Evolutionary conservation across 345 rosid species (phyloP), one percentile per base, ranked within the genome.

Genomic region (Nasturtium officinale): DNA sequence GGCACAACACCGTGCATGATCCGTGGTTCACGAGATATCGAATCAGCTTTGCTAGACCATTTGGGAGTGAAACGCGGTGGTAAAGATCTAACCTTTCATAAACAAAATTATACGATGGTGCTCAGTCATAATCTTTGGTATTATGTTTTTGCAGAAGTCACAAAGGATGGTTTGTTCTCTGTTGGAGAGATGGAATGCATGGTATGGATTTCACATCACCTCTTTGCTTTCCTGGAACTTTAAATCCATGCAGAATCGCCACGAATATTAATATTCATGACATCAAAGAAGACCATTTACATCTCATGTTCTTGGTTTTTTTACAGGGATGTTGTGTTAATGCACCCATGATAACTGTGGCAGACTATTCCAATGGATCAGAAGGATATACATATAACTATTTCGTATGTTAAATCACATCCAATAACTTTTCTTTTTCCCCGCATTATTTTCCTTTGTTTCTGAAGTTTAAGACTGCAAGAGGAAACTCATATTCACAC

Each of bases 151-250:
- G 79, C 87, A 96, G 92, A 92, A 81, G 98, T 96, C 51, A 96
- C 99, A 33, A 90, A 90, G 86, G 99, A 96, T 84, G 99, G 99
- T 45, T 81, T 96, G 72, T 96, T 96, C 86, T 90, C 99, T 16
- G 91, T 96, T 65, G 99, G 98, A 66, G 98, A 96, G 82, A 96
- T 96, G 99, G 99, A 96, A 81, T 96, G 99, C 84, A 96, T 96
- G 99, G 98, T 96, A 73, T 72, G 81, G 61, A 38, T 72, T 76
- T 63, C 18, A 4, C 40, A 40, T 61, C 29, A 33, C 65, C 30
- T 56, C 70, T 61, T n/a, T 42, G 12, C 42, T 59, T 37, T 63
- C 28, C 33, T 48, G 7, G 7, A 62, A 40, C 5, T 38, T 9
- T 66, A 20, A 40, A 57, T 21, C 17, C 20, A 7, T n/a, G 21